phyloP scores from a whole-genome alignment of 2,329 filamentous ascomycete genomes.

The Bipolaris bicolor region DNA sequence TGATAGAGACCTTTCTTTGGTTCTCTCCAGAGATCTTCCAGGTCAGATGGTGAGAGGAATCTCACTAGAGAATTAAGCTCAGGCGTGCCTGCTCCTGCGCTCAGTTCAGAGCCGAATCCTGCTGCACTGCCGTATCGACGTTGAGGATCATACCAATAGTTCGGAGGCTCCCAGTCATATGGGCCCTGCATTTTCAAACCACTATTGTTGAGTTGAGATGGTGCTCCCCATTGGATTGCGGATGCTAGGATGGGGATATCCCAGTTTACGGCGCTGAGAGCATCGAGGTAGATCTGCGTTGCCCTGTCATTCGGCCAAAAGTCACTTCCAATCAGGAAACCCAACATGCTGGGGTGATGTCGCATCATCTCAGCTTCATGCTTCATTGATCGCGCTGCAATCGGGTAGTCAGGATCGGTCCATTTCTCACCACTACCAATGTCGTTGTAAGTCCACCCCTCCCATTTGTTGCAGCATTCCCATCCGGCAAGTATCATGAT shows the following conservation, averaged over 20 bases:
- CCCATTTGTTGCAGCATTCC: slow-evolving; percentile 74
- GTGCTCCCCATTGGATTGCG: slow-evolving; percentile 62
- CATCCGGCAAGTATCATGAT: slow-evolving; percentile 68
- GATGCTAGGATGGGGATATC: slow-evolving; percentile 63
- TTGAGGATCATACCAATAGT: slow-evolving; percentile 65
- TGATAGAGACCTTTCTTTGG: slow-evolving; percentile 63
- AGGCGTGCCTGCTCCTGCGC: slow-evolving; percentile 67
- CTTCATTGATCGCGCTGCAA: slow-evolving; percentile 61
- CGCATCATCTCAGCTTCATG: slow-evolving; percentile 68
- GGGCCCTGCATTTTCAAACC: slow-evolving; percentile 72
- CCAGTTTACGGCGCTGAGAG: slow-evolving; percentile 61
- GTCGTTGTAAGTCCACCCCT: slow-evolving; percentile 66
- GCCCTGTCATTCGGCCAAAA: slow-evolving; percentile 67
- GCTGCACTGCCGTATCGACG: slow-evolving; percentile 63
- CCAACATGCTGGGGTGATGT: slow-evolving; percentile 64
- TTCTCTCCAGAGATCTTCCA: slow-evolving; percentile 62
- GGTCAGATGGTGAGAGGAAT: slow-evolving; percentile 60
- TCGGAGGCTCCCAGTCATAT: slow-evolving; percentile 70
- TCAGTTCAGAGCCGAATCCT: slow-evolving; percentile 68
- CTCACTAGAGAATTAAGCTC: slow-evolving; percentile 60
- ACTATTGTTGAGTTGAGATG: slow-evolving; percentile 58
- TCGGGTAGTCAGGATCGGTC: slow-evolving; percentile 61
- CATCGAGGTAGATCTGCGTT: slow-evolving; percentile 59
- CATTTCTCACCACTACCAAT: slow-evolving; percentile 58
- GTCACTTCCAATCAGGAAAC: slow-evolving; percentile 66